These are phyloP conservation scores for Mycena floridula DNA, from an alignment of 768 basidiomycete species.

Conservation along the genomic window DNA sequence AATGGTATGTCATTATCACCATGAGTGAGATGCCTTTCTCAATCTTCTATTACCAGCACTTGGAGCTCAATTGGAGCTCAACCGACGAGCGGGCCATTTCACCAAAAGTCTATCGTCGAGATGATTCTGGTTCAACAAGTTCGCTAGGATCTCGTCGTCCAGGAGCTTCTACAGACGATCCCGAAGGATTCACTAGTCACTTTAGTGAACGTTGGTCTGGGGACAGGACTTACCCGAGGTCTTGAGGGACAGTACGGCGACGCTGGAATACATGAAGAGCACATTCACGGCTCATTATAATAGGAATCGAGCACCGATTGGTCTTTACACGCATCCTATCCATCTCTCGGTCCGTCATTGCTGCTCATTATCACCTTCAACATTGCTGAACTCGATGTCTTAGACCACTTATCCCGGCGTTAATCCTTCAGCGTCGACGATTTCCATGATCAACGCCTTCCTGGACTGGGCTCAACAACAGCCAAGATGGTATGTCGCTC, in stretches of 20 bases:
- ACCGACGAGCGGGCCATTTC: too few species aligned
- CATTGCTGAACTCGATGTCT: constrained; percentile 6
- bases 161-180: too few species aligned
- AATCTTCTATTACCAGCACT: too few species aligned
- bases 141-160: too few species aligned
- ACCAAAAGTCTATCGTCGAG: too few species aligned
- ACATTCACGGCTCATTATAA: constrained; percentile 74
- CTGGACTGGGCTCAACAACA: constrained; percentile 78
- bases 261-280: constrained; percentile 64
- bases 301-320: constrained; percentile 71
- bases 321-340: constrained; percentile 78
- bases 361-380: background rate
- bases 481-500: constrained; percentile 42
- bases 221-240: too few species aligned
- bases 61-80: too few species aligned
- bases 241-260: constrained; percentile 61
- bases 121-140: too few species aligned
- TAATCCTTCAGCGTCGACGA: constrained; percentile 40
- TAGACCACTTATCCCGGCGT: constrained; percentile 58
- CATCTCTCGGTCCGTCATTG: constrained; percentile 49
- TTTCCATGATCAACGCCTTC: constrained; percentile 73
- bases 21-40: too few species aligned
- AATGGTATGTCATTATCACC: too few species aligned
- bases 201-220: too few species aligned
- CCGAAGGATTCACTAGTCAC: too few species aligned